These are phyloP conservation scores for Zygoascus sp. DNA, from an alignment of 1,139 yeast genomes.

Conservation along the genomic window DNA sequence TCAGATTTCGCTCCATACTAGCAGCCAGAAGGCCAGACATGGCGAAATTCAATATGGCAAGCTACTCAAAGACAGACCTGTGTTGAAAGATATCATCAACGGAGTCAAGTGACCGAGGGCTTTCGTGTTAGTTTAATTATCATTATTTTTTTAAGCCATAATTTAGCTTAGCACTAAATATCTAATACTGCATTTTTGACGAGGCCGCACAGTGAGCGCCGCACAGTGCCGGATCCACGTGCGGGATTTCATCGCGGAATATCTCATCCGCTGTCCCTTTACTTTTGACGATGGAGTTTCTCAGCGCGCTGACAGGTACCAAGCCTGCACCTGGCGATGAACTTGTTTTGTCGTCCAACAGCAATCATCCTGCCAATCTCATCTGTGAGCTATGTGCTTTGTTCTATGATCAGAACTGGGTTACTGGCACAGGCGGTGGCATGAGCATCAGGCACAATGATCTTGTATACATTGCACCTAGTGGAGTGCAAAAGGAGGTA, in stretches of 20 bases:
- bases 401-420: slow-evolving; percentile 84
- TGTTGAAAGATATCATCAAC: slow-evolving; percentile 17
- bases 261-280: not conserved
- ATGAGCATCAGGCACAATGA: slow-evolving; percentile 67
- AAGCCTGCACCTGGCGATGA: slow-evolving; percentile 5
- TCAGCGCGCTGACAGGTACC: not conserved
- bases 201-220: not conserved
- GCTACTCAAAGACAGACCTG: slow-evolving; percentile 13
- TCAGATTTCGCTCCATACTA: not conserved
- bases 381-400: slow-evolving; percentile 76
- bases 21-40: not conserved
- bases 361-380: slow-evolving; percentile 75
- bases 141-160: no score
- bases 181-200: no score
- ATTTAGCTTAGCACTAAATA: not conserved
- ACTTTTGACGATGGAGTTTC: not conserved
- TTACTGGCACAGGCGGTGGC: slow-evolving; percentile 96
- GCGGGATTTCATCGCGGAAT: not conserved
- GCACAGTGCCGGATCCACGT: not conserved
- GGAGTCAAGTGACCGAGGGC: slow-evolving; percentile 8
- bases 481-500: slow-evolving; percentile 88
- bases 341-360: slow-evolving; percentile 36
- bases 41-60: slow-evolving; percentile 11
- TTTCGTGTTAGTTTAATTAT: not conserved
- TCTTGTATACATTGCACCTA: slow-evolving; percentile 76